Conservation (phyloP, 2,329 filamentous ascomycete species). For the Colletotrichum cordylinicola region DNA sequence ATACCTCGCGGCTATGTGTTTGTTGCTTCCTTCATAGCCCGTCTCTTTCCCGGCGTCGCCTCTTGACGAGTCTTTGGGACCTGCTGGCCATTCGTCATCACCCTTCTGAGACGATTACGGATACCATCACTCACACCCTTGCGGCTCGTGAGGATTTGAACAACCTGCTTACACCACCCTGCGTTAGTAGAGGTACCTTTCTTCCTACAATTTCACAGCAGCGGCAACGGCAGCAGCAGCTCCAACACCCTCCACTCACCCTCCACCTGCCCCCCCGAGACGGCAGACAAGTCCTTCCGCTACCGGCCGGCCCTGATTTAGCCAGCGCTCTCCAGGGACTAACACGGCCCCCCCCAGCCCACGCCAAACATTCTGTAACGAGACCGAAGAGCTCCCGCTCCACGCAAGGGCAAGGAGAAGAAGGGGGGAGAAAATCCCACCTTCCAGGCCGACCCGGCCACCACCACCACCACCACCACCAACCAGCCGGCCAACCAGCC, state of each 20-base stretch:
- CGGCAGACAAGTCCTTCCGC: not conserved
- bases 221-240: not conserved
- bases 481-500: not conserved
- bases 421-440: conserved; percentile 5
- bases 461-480: not conserved
- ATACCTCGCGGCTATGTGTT: conserved; percentile 6
- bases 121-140: not conserved
- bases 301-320: conserved; percentile 14
- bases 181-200: not conserved
- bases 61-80: not conserved
- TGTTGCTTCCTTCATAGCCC: conserved; percentile 13
- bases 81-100: not conserved
- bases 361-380: conserved; percentile 23
- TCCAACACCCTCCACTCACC: not conserved
- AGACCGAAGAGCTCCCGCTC: conserved; percentile 22
- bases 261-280: not conserved
- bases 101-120: not conserved
- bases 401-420: conserved; percentile 18
- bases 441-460: conserved; percentile 5
- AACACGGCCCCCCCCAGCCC: conserved; percentile 17
- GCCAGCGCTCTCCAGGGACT: conserved; percentile 8
- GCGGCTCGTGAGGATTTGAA: not conserved
- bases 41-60: not conserved
- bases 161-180: not conserved
- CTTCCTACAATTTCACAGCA: not conserved